Percentiles rank a stretch among this genome's conserved stretches.
These are phyloP conservation scores for Penicillium ucsense DNA, from an alignment of 495 filamentous ascomycete species.

Conservation along the genomic window DNA sequence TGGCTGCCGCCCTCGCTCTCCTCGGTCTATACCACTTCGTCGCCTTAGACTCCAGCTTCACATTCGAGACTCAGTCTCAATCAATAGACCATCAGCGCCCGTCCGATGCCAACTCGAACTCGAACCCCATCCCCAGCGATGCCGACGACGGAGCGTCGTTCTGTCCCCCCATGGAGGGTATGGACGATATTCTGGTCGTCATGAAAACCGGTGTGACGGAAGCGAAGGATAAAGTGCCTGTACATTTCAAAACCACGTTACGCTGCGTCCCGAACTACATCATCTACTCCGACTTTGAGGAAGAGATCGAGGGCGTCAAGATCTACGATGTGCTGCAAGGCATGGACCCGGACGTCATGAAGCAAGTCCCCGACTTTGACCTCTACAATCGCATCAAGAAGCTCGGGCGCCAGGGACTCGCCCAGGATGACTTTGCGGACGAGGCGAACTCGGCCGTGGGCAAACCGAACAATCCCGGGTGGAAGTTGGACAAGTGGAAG, in stretches of 20 bases:
- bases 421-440: slow-evolving; percentile 29
- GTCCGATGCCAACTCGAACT: not conserved
- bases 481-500: slow-evolving; percentile 54
- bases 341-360: slow-evolving; percentile 26
- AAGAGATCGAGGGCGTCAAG: slow-evolving; percentile 35
- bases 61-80: too few species aligned
- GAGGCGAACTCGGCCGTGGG: slow-evolving; percentile 38
- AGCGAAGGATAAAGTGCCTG: slow-evolving; percentile 31
- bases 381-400: slow-evolving; percentile 40
- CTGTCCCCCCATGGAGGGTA: slow-evolving; percentile 32
- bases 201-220: slow-evolving; percentile 41
- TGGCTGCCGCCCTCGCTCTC: slow-evolving; percentile 19
- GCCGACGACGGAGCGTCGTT: slow-evolving; percentile 1
- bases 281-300: slow-evolving; percentile 46
- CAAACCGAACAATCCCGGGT: slow-evolving; percentile 40
- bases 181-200: slow-evolving; percentile 36
- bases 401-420: slow-evolving; percentile 30
- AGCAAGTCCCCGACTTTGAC: slow-evolving; percentile 38
- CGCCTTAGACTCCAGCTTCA: slow-evolving; percentile 7
- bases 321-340: slow-evolving; percentile 40
- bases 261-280: slow-evolving; percentile 44
- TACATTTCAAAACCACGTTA: slow-evolving; percentile 43
- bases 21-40: slow-evolving; percentile 27
- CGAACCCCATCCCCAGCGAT: not conserved
- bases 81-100: too few species aligned